phyloP scores from a whole-genome alignment of 176 grass and related monocot genomes.

The Alloteropsis semialata region DNA sequence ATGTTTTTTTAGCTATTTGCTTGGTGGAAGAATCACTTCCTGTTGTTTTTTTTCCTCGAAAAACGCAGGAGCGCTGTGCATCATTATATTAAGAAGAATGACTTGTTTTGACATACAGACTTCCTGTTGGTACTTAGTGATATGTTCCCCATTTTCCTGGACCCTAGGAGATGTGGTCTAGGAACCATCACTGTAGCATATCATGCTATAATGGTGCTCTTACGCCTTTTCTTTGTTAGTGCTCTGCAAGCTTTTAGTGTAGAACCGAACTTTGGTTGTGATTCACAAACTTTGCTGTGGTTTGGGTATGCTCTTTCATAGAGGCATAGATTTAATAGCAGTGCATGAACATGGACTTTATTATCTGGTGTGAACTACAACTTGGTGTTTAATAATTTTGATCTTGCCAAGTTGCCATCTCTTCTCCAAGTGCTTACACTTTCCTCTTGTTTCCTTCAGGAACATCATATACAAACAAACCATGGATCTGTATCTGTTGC shows the following conservation, averaged over 20 bases:
- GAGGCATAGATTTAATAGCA: constrained; percentile 5
- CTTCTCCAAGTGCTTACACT: background rate
- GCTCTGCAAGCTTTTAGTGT: constrained; percentile 11
- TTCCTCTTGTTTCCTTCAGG: constrained; percentile 48
- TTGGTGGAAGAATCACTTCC: constrained; percentile 29
- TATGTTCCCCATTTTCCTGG: background rate
- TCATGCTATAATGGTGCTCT: background rate
- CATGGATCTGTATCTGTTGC: constrained; percentile 80
- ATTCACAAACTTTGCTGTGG: constrained; percentile 17
- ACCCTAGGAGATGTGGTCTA: constrained; percentile 4
- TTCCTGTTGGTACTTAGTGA: constrained; percentile 13
- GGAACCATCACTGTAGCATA: constrained; percentile 26
- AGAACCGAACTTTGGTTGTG: background rate
- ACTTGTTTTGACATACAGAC: too few relatives aligned
- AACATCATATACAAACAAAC: constrained; percentile 93
- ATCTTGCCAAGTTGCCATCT: background rate
- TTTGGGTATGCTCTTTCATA: constrained; percentile 10
- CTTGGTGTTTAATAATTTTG: background rate
- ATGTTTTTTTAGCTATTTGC: constrained; percentile 32
- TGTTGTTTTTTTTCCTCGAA: too few relatives aligned
- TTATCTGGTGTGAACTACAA: background rate
- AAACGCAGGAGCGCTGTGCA: too few relatives aligned
- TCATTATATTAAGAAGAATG: too few relatives aligned
- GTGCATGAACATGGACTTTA: background rate
- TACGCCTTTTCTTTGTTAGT: background rate